Conservation (phyloP, 2,329 filamentous ascomycete species). For the Diaporthe capsici region DNA sequence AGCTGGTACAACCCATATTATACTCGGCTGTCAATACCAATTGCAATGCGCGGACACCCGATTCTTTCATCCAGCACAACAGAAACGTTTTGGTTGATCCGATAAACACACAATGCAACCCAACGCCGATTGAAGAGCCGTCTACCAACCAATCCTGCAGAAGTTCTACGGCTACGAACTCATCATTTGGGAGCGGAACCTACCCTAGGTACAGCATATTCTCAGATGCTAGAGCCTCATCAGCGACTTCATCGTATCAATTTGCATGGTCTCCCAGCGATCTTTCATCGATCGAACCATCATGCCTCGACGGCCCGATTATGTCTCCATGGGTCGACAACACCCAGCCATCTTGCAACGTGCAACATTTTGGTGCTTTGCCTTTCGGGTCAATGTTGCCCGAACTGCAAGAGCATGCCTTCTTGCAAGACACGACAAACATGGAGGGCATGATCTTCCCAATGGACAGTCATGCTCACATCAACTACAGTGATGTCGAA, state of each 20-base stretch:
- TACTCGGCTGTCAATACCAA: neutral
- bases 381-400: neutral
- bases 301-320: too few relatives aligned
- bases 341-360: neutral
- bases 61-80: neutral
- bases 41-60: too few relatives aligned
- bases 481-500: neutral
- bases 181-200: neutral
- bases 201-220: too few relatives aligned
- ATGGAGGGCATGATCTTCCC: neutral
- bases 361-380: neutral
- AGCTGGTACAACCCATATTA: too few relatives aligned
- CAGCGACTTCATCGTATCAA: too few relatives aligned
- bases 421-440: neutral
- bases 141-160: neutral
- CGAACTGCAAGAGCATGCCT: neutral
- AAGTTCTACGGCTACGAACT: neutral
- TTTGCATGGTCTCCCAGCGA: neutral
- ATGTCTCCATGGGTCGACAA: neutral
- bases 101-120: neutral
- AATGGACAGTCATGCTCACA: neutral
- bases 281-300: neutral
- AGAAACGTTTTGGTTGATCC: neutral
- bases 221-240: too few relatives aligned
- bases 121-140: fast-evolving